Evolutionary conservation across 73 alveolate species (phyloP).

Genomic region (Effrenium voratum): DNA sequence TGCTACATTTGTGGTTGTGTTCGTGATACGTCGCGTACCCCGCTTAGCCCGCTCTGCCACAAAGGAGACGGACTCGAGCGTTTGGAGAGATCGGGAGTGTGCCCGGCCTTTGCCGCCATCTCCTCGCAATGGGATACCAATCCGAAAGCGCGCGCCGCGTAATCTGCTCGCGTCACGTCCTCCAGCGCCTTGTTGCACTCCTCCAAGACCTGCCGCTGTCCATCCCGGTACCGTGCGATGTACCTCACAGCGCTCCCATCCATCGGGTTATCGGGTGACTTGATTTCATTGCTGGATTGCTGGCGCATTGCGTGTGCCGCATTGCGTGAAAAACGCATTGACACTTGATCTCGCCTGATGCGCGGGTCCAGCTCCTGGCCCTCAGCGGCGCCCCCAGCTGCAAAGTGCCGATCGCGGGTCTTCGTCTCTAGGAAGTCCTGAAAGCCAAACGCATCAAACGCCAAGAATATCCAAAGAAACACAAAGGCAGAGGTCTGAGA

Average conservation of each 20-base stretch:
- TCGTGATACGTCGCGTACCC: too few relatives aligned
- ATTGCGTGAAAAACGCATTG: not conserved
- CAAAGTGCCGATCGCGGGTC: conserved; percentile 69
- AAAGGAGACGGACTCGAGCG: too few relatives aligned
- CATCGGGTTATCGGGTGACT: not conserved
- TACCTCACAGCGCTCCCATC: not conserved
- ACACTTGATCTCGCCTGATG: not conserved
- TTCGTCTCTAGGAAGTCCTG: conserved; percentile 65
- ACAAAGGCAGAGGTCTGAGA: not conserved
- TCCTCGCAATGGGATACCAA: too few relatives aligned
- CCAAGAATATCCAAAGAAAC: not conserved
- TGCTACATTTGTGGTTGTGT: too few relatives aligned
- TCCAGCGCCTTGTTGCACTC: conserved; percentile 59
- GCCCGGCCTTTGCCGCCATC: too few relatives aligned
- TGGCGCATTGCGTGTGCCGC: not conserved
- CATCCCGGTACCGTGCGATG: conserved; percentile 77
- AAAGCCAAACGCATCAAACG: not conserved
- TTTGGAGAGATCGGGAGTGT: too few relatives aligned
- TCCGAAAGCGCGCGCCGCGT: not conserved
- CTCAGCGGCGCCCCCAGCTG: conserved; percentile 69
- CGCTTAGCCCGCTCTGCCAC: too few relatives aligned
- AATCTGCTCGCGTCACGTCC: not conserved
- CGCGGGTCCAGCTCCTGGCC: conserved; percentile 40
- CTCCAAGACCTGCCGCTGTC: conserved; percentile 86
- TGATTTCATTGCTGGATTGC: not conserved